Evolutionary conservation across 495 filamentous ascomycete genomes (phyloP), one percentile per base, ranked within the genome.

Genomic region (Penicillium odoratum): DNA sequence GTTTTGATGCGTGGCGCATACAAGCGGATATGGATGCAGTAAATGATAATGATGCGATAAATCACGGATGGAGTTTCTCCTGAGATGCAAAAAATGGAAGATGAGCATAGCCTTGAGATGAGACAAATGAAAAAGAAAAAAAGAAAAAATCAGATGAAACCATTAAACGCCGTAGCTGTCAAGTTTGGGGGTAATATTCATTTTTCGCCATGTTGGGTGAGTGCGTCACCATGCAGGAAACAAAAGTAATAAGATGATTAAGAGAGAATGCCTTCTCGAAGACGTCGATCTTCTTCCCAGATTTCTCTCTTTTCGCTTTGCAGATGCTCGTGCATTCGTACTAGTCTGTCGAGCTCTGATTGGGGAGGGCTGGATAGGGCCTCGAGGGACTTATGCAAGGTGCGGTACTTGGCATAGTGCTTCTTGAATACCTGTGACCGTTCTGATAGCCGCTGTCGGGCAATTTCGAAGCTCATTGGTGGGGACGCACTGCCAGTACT

Each of bases 271-370:
- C 61, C 66, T 16, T 68, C 61, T 26, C 63, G 70, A 6, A 74
- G 64, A 36, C 66, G 61, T 56, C 63, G 63, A 52, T 71, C 63
- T 54, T 81, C 77, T 38, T 76, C 74, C 69, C 83, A 84, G 46
- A 92, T 91, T 46, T 90, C 81, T 51, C 73, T 73, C 74, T 92
- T 92, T 81, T 89, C 83, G 13, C 56, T 61, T 45, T 79, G 72
- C 34, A 92, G 74, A 15, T 79, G 76, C 11, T 75, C 66, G 62
- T 85, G 86, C 83, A 89, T 85, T 42, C 79, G 79, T 45, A 83
- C 69, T 57, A 91, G 61, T 45, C 80, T 68, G 4, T 80, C 75
- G 53, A 90, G 61, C 58, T 86, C 84, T 25, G 79, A 74, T 55
- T 78, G 74, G 1, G 82, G 73, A 4, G 86, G 82, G 38, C 83